phyloP scores from a whole-genome alignment of 1,284 basidiomycete genomes.

The Pseudomicrostroma phylloplanum region DNA sequence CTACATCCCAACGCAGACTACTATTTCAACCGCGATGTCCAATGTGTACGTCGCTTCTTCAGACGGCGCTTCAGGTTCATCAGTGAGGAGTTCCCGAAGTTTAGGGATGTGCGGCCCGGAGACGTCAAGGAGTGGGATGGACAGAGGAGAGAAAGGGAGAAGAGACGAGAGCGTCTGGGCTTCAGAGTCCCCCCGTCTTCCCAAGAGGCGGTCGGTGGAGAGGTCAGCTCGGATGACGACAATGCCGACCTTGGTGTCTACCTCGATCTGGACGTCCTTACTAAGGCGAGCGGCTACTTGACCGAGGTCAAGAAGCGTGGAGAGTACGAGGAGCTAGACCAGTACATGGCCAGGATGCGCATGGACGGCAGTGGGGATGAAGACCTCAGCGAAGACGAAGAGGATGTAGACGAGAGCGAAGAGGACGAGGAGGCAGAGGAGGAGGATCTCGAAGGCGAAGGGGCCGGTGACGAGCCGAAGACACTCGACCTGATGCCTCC shows the following conservation, averaged over 20 bases:
- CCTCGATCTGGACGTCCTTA: slow-evolving; percentile 31
- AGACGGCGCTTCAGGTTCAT: slow-evolving; percentile 85
- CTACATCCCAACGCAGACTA: slow-evolving; percentile 95
- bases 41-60: slow-evolving; percentile 93
- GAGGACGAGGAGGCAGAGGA: slow-evolving; percentile 17
- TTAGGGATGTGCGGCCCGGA: slow-evolving; percentile 22
- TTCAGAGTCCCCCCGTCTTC: slow-evolving; percentile 2
- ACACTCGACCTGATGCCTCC: slow-evolving; percentile 71
- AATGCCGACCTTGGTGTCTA: slow-evolving; percentile 4
- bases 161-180: slow-evolving; percentile 38
- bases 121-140: slow-evolving; percentile 18
- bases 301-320: slow-evolving; percentile 17
- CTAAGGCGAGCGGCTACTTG: slow-evolving; percentile 42
- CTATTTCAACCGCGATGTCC: slow-evolving; percentile 98
- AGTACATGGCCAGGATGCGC: slow-evolving; percentile 30
- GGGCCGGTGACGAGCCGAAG: slow-evolving; percentile 54
- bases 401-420: slow-evolving; percentile 14
- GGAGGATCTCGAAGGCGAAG: slow-evolving; percentile 14
- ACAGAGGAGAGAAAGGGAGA: slow-evolving; percentile 53
- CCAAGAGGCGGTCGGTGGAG: neutral
- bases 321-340: slow-evolving; percentile 32
- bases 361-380: slow-evolving; percentile 26
- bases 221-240: slow-evolving; percentile 46
- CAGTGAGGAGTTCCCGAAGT: slow-evolving; percentile 70
- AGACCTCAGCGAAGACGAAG: slow-evolving; percentile 14